A percentile compares a stretch with the other conserved stretches of the same genome.
These are phyloP conservation scores for Colletotrichum cuscutae DNA, from an alignment of 2,329 filamentous ascomycete species.

Conservation along the genomic window DNA sequence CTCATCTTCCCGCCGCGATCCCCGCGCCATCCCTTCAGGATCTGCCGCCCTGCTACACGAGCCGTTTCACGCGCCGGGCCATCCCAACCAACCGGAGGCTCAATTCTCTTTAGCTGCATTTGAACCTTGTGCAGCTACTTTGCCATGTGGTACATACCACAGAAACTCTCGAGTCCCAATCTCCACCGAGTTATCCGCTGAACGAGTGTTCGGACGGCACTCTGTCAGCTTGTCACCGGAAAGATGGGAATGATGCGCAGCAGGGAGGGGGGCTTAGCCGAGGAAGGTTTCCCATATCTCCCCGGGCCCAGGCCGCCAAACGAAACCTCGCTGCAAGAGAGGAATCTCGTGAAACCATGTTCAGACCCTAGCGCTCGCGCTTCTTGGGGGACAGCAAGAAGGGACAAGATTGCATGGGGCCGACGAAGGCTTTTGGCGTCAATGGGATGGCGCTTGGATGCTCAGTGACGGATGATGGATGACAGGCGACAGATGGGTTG, in stretches of 20 bases:
- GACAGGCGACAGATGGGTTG: background rate
- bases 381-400: background rate
- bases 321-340: constrained; percentile 22
- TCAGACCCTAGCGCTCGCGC: constrained; percentile 23
- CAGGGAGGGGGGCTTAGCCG: constrained; percentile 3
- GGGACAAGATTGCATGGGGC: background rate
- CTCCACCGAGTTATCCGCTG: background rate
- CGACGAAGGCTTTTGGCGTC: background rate
- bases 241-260: constrained; percentile 4
- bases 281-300: background rate
- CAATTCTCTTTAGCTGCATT: background rate
- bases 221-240: background rate
- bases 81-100: constrained; percentile 11
- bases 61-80: constrained; percentile 31
- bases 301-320: constrained; percentile 2
- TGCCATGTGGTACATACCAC: too few species aligned
- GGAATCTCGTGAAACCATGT: constrained; percentile 31
- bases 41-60: constrained; percentile 29
- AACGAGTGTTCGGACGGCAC: constrained; percentile 26
- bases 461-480: constrained; percentile 3
- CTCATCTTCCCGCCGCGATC: constrained; percentile 27
- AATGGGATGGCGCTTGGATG: constrained; percentile 29
- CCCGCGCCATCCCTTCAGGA: constrained; percentile 34
- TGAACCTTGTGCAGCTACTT: background rate
- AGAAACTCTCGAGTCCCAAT: background rate